phyloP scores from a whole-genome alignment of 371 early-diverging fungal genomes.

The Mucor irregularis region DNA sequence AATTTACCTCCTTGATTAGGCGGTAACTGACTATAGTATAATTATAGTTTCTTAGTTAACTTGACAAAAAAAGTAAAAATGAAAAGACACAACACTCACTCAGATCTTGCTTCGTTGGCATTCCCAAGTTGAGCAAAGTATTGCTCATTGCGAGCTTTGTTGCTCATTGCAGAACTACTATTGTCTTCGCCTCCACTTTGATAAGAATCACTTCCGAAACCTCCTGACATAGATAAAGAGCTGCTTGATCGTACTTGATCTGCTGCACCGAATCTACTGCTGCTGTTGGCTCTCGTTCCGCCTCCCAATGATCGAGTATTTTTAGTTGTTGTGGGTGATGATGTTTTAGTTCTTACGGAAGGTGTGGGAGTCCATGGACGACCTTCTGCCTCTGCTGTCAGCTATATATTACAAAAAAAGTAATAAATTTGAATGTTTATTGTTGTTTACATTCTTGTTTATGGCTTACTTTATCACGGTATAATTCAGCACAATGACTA shows the following conservation, averaged over 20 bases:
- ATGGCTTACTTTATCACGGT: constrained; percentile 75
- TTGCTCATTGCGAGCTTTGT: constrained; percentile 22
- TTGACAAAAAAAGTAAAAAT: no score
- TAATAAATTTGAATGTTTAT: background rate
- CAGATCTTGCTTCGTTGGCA: constrained; percentile 23
- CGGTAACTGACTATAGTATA: constrained; percentile 59
- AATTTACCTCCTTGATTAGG: constrained; percentile 95
- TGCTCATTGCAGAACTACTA: background rate
- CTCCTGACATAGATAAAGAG: constrained; percentile 16
- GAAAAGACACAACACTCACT: constrained; percentile 11
- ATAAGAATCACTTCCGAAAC: constrained; percentile 15
- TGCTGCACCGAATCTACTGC: constrained; percentile 14
- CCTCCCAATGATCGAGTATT: background rate
- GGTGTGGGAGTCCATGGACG: constrained; percentile 66
- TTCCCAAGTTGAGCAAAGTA: constrained; percentile 29
- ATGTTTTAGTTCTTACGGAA: constrained; percentile 17
- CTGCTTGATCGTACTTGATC: constrained; percentile 32
- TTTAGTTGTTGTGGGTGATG: constrained; percentile 5
- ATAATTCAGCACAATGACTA: constrained; percentile 83
- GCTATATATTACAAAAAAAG: constrained; percentile 26
- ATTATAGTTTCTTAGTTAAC: background rate
- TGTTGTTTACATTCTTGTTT: constrained; percentile 3
- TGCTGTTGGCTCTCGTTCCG: background rate
- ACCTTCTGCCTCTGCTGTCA: constrained; percentile 79
- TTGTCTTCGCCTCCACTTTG: constrained; percentile 8